Evolutionary conservation across 2,329 filamentous ascomycete genomes (phyloP), one percentile per base, ranked within the genome.

Genomic region (Endoconidiophora polonica): DNA sequence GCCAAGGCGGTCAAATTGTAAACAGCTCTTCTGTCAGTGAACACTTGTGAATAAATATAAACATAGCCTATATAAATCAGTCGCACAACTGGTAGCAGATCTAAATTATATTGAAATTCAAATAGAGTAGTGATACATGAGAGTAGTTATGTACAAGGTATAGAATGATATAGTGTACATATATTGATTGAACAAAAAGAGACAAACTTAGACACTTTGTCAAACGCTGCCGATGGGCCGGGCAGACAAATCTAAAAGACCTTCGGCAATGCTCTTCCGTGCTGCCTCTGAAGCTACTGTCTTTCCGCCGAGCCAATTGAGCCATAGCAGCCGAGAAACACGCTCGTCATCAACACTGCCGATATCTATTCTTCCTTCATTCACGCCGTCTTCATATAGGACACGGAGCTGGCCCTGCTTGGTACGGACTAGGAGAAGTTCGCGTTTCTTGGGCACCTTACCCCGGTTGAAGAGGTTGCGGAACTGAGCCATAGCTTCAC

Each of bases 271-370:
- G 57, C 76, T 93, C 65, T 78, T 72, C 57, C 90, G 74, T 14
- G 87, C 85, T 2, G 74, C 71, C 63, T 94, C 86, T 55, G 86
- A 93, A 26, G 87, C 87, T 7, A 95, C 87, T 58, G 80, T 86
- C 62, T 77, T 83, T 0, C 91, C 91, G 3, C 78, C 86, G 29
- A 98, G 69, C 65, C 94, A 98, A 57, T 88, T 83, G 61, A 95
- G 66, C 90, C 90, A 96, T 20, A 96, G 67, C 53, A 90, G 67
- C 52, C 84, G 76, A 51, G 83, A 82, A 10, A 98, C 70, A 49
- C 90, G 71, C 67, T 91, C 84, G 60, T 96, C 91, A 0, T 64
- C 58, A 1, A 96, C 78, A 0, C 71, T 68, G 1, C 91, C 91
- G 57, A 96, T 62, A 5, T 69, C 61, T 63, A 73, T 62, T 68